Percentiles rank a stretch among this genome's conserved stretches.
Evolutionary conservation across 148 eudicot species (phyloP).

Genomic region (Fagopyrum homotropicum): DNA sequence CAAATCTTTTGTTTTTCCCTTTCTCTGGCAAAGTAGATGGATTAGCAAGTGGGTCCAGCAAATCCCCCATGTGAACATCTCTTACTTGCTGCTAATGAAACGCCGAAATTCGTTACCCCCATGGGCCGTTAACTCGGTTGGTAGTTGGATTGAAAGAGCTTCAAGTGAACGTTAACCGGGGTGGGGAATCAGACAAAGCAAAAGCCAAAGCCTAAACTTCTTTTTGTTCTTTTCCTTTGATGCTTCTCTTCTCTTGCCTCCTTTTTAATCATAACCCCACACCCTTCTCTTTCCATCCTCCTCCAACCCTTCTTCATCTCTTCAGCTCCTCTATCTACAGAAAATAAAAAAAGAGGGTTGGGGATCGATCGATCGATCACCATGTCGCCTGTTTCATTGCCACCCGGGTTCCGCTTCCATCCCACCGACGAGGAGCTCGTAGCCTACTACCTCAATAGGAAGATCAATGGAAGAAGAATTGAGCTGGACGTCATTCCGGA

Average conservation of each 20-base stretch:
- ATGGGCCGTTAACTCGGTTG: constrained; percentile 17
- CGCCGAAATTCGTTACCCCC: constrained; percentile 20
- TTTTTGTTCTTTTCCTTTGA: background rate
- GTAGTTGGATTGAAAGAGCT: constrained; percentile 19
- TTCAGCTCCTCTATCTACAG: constrained; percentile 1
- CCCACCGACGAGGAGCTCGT: constrained; percentile 46
- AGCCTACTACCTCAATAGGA: constrained; percentile 44
- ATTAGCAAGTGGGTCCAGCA: constrained; percentile 10
- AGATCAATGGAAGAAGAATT: constrained; percentile 42
- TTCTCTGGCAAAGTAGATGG: background rate
- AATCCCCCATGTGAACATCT: constrained; percentile 12
- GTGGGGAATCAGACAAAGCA: constrained; percentile 19
- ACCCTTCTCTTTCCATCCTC: background rate
- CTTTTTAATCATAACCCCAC: constrained; percentile 16
- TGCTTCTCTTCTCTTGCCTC: constrained; percentile 8
- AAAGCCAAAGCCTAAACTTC: constrained; percentile 15
- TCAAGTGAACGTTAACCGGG: constrained; percentile 24
- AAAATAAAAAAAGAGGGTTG: background rate
- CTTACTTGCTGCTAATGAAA: constrained; percentile 4
- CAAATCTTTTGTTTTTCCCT: background rate
- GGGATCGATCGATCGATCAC: background rate
- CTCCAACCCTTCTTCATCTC: background rate
- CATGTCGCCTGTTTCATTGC: constrained; percentile 43
- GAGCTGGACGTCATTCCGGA: constrained; percentile 47
- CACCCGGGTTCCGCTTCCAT: constrained; percentile 43